Conservation (phyloP, 495 filamentous ascomycete species). For the Hapsidospora chrysogenum region DNA sequence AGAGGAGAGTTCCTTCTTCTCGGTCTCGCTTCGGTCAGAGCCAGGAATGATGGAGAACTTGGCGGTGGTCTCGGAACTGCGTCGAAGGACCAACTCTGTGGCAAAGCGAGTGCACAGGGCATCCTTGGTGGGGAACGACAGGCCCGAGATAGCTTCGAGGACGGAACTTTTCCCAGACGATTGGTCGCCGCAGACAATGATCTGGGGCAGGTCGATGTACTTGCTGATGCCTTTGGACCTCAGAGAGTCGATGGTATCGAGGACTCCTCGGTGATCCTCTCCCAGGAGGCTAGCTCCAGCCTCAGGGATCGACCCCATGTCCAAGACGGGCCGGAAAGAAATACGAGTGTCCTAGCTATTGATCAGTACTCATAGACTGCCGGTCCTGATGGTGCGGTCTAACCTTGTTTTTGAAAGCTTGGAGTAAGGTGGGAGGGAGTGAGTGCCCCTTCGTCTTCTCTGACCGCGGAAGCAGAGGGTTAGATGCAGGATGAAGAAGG, state of each 20-base stretch:
- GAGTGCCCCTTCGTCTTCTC: too few species aligned
- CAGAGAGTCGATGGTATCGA: slow-evolving; percentile 44
- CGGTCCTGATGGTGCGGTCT: too few species aligned
- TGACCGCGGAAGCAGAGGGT: too few species aligned
- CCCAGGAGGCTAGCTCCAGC: neutral
- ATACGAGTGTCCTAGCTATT: too few species aligned
- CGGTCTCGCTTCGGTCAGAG: slow-evolving; percentile 4
- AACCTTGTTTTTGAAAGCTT: too few species aligned
- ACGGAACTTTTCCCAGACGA: slow-evolving; percentile 60
- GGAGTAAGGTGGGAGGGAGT: too few species aligned
- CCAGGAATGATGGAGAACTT: slow-evolving; percentile 30
- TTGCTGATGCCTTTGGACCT: slow-evolving; percentile 35
- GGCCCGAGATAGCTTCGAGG: slow-evolving; percentile 52
- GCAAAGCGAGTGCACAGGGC: slow-evolving; percentile 49
- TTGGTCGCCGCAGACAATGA: slow-evolving; percentile 59
- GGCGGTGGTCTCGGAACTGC: slow-evolving; percentile 18
- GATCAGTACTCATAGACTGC: too few species aligned
- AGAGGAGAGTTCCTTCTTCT: slow-evolving; percentile 10
- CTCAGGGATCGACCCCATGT: too few species aligned
- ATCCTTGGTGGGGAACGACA: slow-evolving; percentile 47
- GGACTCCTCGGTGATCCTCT: slow-evolving; percentile 19
- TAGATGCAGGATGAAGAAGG: too few species aligned
- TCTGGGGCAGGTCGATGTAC: slow-evolving; percentile 43
- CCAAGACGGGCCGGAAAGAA: too few species aligned
- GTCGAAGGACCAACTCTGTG: slow-evolving; percentile 40